Evolutionary conservation across 2,329 filamentous ascomycete species (phyloP).

Genomic region (Trichoderma koningii): DNA sequence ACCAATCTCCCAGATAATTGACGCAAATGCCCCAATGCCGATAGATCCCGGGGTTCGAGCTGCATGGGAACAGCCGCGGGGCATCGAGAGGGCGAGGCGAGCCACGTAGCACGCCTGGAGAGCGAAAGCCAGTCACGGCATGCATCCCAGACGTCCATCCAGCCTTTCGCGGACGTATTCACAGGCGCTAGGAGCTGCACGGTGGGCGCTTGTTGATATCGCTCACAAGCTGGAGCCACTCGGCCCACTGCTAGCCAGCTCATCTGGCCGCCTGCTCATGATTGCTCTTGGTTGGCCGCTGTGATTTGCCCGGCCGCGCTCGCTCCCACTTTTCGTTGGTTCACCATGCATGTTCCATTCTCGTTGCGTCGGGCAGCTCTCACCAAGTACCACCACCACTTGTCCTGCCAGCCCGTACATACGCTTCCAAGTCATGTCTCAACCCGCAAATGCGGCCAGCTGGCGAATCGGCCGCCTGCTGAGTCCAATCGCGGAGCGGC

Average conservation of each 20-base stretch:
- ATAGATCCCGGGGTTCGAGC: constrained; percentile 34
- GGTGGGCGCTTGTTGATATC: constrained; percentile 26
- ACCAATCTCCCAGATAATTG: constrained; percentile 11
- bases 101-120: constrained; percentile 42
- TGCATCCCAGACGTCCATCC: constrained; percentile 21
- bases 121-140: constrained; percentile 34
- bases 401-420: constrained; percentile 20
- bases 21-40: constrained; percentile 34
- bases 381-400: not conserved
- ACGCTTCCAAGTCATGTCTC: constrained; percentile 30
- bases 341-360: constrained; percentile 26
- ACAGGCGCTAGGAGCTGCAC: constrained; percentile 28
- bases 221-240: constrained; percentile 25
- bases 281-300: constrained; percentile 15
- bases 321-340: constrained; percentile 25
- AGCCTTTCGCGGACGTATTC: constrained; percentile 29
- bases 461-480: constrained; percentile 6
- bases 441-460: constrained; percentile 28
- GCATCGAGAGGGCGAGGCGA: constrained; percentile 37
- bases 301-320: constrained; percentile 23
- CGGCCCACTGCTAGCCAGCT: constrained; percentile 28
- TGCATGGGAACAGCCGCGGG: constrained; percentile 36
- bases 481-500: constrained; percentile 39
- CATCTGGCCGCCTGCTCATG: constrained; percentile 26
- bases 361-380: constrained; percentile 25